A percentile compares a stretch with the other conserved stretches of the same genome.
phyloP scores from a whole-genome alignment of 2,329 filamentous ascomycete genomes.

The Meredithiella fracta region DNA sequence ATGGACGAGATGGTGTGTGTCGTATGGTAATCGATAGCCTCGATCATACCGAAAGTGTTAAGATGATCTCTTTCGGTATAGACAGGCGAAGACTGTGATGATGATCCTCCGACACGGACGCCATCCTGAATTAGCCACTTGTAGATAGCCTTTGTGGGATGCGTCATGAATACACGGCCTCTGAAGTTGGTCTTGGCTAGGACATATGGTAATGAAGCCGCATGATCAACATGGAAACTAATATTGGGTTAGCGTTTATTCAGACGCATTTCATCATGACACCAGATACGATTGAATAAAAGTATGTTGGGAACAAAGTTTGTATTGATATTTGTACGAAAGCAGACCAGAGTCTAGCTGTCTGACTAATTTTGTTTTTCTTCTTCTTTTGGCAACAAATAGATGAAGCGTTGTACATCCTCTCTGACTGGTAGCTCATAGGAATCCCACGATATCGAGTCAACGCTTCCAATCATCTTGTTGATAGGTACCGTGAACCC shows the following conservation, averaged over 20 bases:
- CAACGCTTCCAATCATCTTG: neutral
- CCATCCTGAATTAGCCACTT: constrained; percentile 98
- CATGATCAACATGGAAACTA: constrained; percentile 97
- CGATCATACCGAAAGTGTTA: constrained; percentile 82
- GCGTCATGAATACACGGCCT: constrained; percentile 95
- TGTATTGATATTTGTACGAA: constrained; percentile 9
- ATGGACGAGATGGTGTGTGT: constrained; percentile 96
- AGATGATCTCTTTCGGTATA: constrained; percentile 94
- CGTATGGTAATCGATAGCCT: constrained; percentile 95
- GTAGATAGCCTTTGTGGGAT: constrained; percentile 98
- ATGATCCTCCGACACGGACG: constrained; percentile 67
- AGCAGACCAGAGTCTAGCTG: neutral
- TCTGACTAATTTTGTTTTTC: neutral
- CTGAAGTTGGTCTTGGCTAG: constrained; percentile 96
- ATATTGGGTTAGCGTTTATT: constrained; percentile 15
- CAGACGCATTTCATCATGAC: neutral
- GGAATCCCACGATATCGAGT: neutral
- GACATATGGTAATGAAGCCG: constrained; percentile 95
- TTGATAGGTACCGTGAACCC: constrained; percentile 1
- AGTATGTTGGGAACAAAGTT: constrained; percentile 4
- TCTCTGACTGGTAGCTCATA: neutral
- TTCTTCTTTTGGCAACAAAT: neutral
- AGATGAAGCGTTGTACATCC: neutral
- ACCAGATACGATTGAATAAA: neutral
- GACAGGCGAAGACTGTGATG: constrained; percentile 54